Conservation (phyloP, 2,329 filamentous ascomycete species). For the Trichoderma brevicompactum region DNA sequence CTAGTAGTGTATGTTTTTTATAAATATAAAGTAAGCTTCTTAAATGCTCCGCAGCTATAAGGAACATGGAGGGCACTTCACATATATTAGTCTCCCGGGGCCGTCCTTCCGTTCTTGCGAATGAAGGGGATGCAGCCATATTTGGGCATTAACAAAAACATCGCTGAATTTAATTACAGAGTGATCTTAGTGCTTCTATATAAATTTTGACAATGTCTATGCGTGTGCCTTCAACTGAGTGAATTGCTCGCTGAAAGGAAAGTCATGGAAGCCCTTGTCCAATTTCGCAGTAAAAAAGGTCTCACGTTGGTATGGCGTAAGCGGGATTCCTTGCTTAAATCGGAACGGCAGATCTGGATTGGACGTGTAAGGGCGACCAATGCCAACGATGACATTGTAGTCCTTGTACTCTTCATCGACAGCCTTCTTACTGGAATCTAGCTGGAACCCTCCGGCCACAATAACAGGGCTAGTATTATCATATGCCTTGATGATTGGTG, state of each 20-base stretch:
- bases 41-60: too few relatives aligned
- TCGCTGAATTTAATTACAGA: background rate
- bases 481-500: slow-evolving; percentile 16
- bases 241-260: slow-evolving; percentile 21
- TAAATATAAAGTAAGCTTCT: too few relatives aligned
- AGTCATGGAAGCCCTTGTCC: slow-evolving; percentile 22
- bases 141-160: background rate
- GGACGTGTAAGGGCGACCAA: slow-evolving; percentile 21
- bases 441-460: slow-evolving; percentile 5
- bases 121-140: too few relatives aligned
- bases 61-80: too few relatives aligned
- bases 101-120: too few relatives aligned
- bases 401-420: slow-evolving; percentile 19
- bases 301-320: slow-evolving; percentile 17
- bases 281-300: slow-evolving; percentile 14
- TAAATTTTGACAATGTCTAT: background rate
- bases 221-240: slow-evolving; percentile 6
- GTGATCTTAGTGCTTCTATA: background rate
- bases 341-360: slow-evolving; percentile 23
- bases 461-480: slow-evolving; percentile 7
- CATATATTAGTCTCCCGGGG: too few relatives aligned
- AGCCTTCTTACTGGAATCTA: slow-evolving; percentile 19
- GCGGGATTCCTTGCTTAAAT: slow-evolving; percentile 14
- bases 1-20: background rate
- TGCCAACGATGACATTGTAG: slow-evolving; percentile 16